A percentile compares a stretch with the other conserved stretches of the same genome.
These are phyloP conservation scores for Eimeria sp. DNA, from an alignment of 169 alveolate species.

Conservation along the genomic window DNA sequence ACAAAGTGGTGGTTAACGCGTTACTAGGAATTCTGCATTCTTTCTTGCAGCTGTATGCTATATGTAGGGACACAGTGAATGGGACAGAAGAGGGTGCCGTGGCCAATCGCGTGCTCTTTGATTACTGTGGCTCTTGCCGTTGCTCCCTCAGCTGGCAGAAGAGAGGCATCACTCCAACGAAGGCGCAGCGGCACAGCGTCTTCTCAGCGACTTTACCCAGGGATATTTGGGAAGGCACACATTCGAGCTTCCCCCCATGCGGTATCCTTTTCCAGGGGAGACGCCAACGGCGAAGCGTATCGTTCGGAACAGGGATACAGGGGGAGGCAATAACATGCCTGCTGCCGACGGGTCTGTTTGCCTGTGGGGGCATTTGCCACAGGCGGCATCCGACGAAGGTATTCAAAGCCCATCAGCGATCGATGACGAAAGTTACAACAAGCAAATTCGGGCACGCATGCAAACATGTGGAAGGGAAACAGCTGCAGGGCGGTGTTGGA, in stretches of 20 bases:
- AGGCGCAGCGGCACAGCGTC: constrained; percentile 89
- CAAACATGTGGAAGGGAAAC: neutral
- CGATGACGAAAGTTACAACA: neutral
- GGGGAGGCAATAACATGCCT: neutral
- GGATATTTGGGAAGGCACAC: constrained; percentile 89
- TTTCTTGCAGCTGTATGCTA: neutral
- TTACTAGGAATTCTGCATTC: neutral
- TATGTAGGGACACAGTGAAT: neutral
- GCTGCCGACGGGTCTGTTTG: neutral
- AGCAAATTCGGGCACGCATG: neutral
- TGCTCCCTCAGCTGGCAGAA: constrained; percentile 83
- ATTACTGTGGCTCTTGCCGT: neutral
- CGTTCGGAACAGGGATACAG: neutral
- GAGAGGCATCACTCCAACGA: constrained; percentile 84
- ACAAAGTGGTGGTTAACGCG: neutral
- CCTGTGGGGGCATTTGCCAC: neutral
- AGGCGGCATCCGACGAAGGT: neutral
- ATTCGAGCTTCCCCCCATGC: constrained; percentile 88
- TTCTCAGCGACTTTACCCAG: constrained; percentile 89
- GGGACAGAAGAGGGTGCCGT: neutral
- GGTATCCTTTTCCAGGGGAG: neutral
- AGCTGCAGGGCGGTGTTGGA: constrained; percentile 27
- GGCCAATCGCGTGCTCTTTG: neutral
- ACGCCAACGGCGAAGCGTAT: neutral
- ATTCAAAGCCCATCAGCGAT: neutral